phyloP scores from a whole-genome alignment of 1,284 basidiomycete species.

The Kwoniella shivajii region DNA sequence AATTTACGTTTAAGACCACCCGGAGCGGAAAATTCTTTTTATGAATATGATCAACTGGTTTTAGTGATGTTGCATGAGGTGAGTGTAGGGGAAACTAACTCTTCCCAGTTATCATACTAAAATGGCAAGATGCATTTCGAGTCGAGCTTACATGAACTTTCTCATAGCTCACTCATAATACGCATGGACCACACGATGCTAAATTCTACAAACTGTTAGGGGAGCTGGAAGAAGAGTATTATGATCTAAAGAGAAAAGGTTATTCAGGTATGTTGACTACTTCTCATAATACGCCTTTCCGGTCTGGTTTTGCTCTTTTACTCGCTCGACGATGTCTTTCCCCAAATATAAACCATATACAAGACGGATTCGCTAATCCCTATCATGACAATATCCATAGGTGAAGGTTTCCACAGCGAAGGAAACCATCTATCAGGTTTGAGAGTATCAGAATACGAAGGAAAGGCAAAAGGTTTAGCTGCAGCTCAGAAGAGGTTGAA shows the following conservation, averaged over 20 bases:
- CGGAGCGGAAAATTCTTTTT: slow-evolving; percentile 69
- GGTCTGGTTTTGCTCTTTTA: not conserved
- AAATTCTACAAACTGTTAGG: slow-evolving; percentile 73
- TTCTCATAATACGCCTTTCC: not conserved
- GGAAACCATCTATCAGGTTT: slow-evolving; percentile 69
- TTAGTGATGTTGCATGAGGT: slow-evolving; percentile 86
- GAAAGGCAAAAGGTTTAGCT: slow-evolving; percentile 66
- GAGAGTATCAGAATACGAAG: slow-evolving; percentile 66
- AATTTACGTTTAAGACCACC: slow-evolving; percentile 73
- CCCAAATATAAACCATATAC: too few species aligned
- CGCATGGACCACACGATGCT: slow-evolving; percentile 82
- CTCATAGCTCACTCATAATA: slow-evolving; percentile 76
- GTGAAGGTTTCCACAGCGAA: slow-evolving; percentile 76
- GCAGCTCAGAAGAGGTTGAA: slow-evolving; percentile 72
- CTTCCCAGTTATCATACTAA: not conserved
- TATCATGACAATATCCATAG: too few species aligned
- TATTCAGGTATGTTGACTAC: slow-evolving; percentile 57
- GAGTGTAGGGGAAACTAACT: too few species aligned
- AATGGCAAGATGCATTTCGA: not conserved
- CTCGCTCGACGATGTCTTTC: not conserved
- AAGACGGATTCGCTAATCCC: too few species aligned
- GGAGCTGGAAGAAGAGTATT: slow-evolving; percentile 77
- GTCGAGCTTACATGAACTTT: not conserved
- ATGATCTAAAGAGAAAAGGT: slow-evolving; percentile 69
- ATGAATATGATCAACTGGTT: slow-evolving; percentile 71